Evolutionary conservation across 1,284 basidiomycete species (phyloP).

Genomic region (Irpex sp.): DNA sequence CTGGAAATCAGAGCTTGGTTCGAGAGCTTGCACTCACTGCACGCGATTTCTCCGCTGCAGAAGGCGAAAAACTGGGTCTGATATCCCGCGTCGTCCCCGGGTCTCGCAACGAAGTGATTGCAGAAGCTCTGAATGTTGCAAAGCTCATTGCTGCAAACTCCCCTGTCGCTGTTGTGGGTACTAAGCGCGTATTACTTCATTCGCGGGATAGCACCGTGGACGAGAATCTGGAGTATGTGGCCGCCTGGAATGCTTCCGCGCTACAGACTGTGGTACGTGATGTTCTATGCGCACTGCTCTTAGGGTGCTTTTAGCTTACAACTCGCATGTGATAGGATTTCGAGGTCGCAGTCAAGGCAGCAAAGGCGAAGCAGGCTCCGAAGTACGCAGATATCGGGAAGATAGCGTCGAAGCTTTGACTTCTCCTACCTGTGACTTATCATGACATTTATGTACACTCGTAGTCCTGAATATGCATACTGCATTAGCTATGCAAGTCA

Average conservation of each 20-base stretch:
- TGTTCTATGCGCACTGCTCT: not conserved
- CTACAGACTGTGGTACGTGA: constrained; percentile 63
- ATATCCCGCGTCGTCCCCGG: constrained; percentile 75
- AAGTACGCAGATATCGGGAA: constrained; percentile 21
- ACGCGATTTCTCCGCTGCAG: constrained; percentile 64
- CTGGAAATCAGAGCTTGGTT: constrained; percentile 76
- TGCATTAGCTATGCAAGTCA: too few relatives aligned
- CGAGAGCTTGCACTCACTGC: constrained; percentile 82
- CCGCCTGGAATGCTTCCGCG: constrained; percentile 72
- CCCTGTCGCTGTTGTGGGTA: constrained; percentile 77
- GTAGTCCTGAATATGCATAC: too few relatives aligned
- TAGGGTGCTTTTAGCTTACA: not conserved
- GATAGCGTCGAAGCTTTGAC: constrained; percentile 17
- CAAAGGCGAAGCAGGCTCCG: constrained; percentile 22
- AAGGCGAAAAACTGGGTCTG: constrained; percentile 75
- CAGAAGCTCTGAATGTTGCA: constrained; percentile 66
- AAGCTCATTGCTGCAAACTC: constrained; percentile 72
- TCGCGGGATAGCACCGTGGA: constrained; percentile 77
- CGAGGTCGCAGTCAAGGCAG: constrained; percentile 21
- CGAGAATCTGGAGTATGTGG: constrained; percentile 79
- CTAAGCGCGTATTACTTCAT: constrained; percentile 78
- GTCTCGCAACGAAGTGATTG: constrained; percentile 52
- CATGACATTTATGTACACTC: too few relatives aligned
- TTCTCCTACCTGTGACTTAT: too few relatives aligned
- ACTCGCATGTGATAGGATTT: constrained; percentile 20